Base-by-base conservation (phyloP, 2,329 filamentous ascomycete genomes). In the Bipolaris bicolor region DNA sequence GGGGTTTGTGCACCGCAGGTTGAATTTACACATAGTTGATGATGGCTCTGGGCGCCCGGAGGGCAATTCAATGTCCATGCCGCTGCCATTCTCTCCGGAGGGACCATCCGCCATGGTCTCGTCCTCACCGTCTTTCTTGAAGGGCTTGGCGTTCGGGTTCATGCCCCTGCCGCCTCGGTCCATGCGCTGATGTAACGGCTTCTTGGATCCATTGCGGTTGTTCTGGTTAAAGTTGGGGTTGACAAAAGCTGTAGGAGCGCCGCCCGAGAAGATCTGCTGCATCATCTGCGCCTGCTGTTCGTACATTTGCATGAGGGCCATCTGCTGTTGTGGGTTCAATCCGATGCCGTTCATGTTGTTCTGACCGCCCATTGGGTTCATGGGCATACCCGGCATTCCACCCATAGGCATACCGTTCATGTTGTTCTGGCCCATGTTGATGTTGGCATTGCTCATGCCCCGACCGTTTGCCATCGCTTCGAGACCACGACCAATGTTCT, bases 21-120 rank as follows among this genome's bases (percentile, higher is more conserved):
- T 97, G 82, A 88, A 99, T 70, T 90, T 91, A 85, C 95, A 99
- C 60, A 94, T 81, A 13, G 83, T 90, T 47, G 90, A 86, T 5
- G 82, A 80, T 1, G 82, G 80, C 72, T 83, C 79, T 81, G 86
- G 72, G 77, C 84, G 77, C 81, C 64, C 75, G 82, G 51, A 55
- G 26, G 55, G 46, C 26, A 86, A 87, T 45, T 92, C 89, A 22
- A 88, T 81, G 59, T 92, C 89, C 75, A 78, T 83, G 6, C 75
- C 69, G 34, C 79, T 77, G 59, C 76, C 80, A 49, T 79, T 78
- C 45, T 72, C 72, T 22, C 66, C 60, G 59, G 76, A 65, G 20
- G 73, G 62, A 16, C 66, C 64, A 44, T 78, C 77, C 3, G 69
- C 70, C 71, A 77, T 77, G 13, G 69, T 67, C 48, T 77, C 73